These are phyloP conservation scores for Sungouiella thailandica DNA, from an alignment of 805 yeast species.

Conservation along the genomic window DNA sequence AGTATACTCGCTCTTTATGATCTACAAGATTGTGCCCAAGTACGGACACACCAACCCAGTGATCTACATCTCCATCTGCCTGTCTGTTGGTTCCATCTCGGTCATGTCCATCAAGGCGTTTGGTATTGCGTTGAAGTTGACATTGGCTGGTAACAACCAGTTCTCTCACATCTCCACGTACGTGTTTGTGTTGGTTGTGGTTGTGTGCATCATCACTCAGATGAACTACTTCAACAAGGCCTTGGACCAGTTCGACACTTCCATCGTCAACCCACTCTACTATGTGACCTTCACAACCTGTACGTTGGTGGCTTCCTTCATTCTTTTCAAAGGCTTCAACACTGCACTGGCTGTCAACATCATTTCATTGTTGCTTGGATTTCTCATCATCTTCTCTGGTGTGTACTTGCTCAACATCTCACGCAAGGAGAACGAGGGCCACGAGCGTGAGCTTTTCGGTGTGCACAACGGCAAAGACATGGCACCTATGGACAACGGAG, in stretches of 20 bases:
- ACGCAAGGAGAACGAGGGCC: conserved; percentile 55
- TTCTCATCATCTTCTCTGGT: conserved; percentile 81
- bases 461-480: conserved; percentile 49
- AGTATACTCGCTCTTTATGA: conserved; percentile 68
- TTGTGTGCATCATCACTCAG: conserved; percentile 77
- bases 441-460: conserved; percentile 50
- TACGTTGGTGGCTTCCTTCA: conserved; percentile 80
- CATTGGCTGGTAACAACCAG: conserved; percentile 81
- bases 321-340: conserved; percentile 81
- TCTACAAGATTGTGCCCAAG: conserved; percentile 75
- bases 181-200: conserved; percentile 72
- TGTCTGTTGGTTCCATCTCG: conserved; percentile 83
- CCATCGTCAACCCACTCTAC: conserved; percentile 85
- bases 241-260: conserved; percentile 86
- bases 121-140: conserved; percentile 85
- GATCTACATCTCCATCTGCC: conserved; percentile 85
- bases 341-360: conserved; percentile 76
- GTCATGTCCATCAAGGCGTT: conserved; percentile 92
- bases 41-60: conserved; percentile 80
- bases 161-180: conserved; percentile 82
- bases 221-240: conserved; percentile 95
- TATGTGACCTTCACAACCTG: conserved; percentile 90
- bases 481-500: conserved; percentile 77
- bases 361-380: conserved; percentile 78
- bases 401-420: conserved; percentile 79